A percentile compares a stretch with the other conserved stretches of the same genome.
Conservation (phyloP, 208 protist species). For the Angomonas ambiguus region DNA sequence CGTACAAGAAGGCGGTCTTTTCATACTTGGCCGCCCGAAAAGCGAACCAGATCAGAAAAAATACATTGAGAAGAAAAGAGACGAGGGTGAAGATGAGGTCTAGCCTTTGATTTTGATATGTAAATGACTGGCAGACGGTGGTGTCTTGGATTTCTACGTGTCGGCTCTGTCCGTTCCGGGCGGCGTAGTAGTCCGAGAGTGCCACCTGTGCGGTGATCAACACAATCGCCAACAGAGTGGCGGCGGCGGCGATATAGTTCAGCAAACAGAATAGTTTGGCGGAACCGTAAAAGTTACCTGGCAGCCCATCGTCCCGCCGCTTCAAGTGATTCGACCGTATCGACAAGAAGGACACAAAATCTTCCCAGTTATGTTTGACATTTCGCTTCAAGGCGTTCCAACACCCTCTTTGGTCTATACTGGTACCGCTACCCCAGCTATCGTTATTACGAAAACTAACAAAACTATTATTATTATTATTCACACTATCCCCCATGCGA, state of each 20-base stretch:
- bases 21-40: conserved; percentile 55
- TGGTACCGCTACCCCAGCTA: not conserved
- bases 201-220: not conserved
- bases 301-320: not conserved
- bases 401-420: not conserved
- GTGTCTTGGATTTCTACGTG: not conserved
- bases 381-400: not conserved
- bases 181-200: not conserved
- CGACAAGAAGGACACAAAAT: not conserved
- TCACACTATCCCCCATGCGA: not conserved
- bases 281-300: not conserved
- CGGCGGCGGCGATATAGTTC: not conserved
- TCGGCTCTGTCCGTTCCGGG: not conserved
- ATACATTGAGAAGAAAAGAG: conserved; percentile 26
- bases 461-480: not conserved
- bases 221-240: not conserved
- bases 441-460: not conserved
- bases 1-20: conserved; percentile 40
- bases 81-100: conserved; percentile 2
- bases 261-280: not conserved
- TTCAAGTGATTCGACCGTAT: not conserved
- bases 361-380: not conserved
- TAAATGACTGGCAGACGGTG: conserved; percentile 1
- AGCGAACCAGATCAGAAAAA: conserved; percentile 33
- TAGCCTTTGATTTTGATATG: not conserved